Base-by-base conservation (phyloP, 2,329 filamentous ascomycete species). In the Beauveria asiatica region DNA sequence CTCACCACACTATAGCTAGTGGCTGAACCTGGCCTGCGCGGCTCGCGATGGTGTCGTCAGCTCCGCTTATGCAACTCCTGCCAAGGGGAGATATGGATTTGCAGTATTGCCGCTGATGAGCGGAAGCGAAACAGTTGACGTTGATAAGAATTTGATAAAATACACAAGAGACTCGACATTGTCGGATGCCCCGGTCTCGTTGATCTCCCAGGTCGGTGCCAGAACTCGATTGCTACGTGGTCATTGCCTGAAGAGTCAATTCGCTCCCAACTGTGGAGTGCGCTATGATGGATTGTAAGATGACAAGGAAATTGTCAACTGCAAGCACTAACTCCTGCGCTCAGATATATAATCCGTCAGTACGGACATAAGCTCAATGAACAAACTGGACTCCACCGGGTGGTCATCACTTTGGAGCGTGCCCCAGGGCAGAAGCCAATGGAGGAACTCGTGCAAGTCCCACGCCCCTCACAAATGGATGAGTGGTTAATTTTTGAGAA, bases 281-380 rank as follows among this genome's bases (percentile, higher is more conserved):
- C 73, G 83, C 62, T 85, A 84, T 62, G 83, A 85, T 66, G 83
- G 83, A 55, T 64, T 83, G 80, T 84, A 71, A 69, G 80, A 72
- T 23, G 7, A n/a, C 19, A 23, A 23, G 19, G 1, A 48, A 5
- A 25, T 27, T 2, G 50, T 21, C 41, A 23, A 33, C 3, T 16
- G 7, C 4, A 25, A 27, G 6, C 5, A n/a, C 17, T 42, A 64
- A 33, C 23, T 19, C 46, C 7, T 30, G 4, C 1, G 13, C 2
- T 9, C 25, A 83, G 81, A 33, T 83, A 83, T 66, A 75, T 68
- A 3, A 70, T 84, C 48, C 69, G 70, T 37, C 75, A 76, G 60
- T 83, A 81, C 64, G 75, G 78, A 7, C 70, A 73, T 46, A 78
- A 74, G 52, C 67, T 75, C 1, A 74, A 78, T 64, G 63, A 68